phyloP scores from a whole-genome alignment of 1,284 basidiomycete genomes.

The Butyriboletus pseudospeciosus region DNA sequence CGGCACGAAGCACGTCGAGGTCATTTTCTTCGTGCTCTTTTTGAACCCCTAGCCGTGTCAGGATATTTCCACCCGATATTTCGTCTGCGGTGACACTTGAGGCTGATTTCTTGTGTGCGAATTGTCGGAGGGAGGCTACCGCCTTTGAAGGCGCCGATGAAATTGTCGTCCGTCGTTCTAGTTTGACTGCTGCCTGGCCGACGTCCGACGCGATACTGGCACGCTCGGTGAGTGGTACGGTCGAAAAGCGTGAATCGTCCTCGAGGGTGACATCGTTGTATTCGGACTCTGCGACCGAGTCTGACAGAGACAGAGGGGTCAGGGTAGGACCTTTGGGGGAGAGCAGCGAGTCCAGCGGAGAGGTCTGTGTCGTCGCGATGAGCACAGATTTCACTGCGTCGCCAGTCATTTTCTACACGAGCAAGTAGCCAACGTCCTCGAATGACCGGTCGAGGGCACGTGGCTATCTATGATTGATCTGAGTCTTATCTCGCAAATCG shows the following conservation, averaged over 20 bases:
- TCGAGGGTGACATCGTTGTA: conserved; percentile 60
- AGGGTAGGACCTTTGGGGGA: conserved; percentile 34
- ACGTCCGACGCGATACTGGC: conserved; percentile 26
- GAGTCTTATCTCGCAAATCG: background rate
- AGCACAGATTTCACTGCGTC: conserved; percentile 8
- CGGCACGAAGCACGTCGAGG: conserved; percentile 37
- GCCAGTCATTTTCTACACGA: conserved; percentile 19
- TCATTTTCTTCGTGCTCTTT: conserved; percentile 38
- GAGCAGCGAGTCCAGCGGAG: conserved; percentile 40
- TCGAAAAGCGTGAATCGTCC: conserved; percentile 55
- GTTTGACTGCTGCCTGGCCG: conserved; percentile 12
- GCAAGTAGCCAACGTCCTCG: background rate
- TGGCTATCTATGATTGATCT: background rate
- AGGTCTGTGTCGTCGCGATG: conserved; percentile 8
- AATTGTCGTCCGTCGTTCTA: conserved; percentile 28
- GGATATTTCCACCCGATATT: conserved; percentile 29
- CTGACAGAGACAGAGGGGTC: conserved; percentile 27
- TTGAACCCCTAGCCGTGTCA: conserved; percentile 46
- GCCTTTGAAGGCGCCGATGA: conserved; percentile 26
- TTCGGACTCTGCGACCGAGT: conserved; percentile 51
- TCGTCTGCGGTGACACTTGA: conserved; percentile 60
- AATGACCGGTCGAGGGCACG: background rate
- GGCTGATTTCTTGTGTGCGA: conserved; percentile 56
- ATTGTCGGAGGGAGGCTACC: conserved; percentile 26
- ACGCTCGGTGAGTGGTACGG: conserved; percentile 44